Conservation (phyloP, 306 rosid genomes). For the Cicer judaicum region DNA sequence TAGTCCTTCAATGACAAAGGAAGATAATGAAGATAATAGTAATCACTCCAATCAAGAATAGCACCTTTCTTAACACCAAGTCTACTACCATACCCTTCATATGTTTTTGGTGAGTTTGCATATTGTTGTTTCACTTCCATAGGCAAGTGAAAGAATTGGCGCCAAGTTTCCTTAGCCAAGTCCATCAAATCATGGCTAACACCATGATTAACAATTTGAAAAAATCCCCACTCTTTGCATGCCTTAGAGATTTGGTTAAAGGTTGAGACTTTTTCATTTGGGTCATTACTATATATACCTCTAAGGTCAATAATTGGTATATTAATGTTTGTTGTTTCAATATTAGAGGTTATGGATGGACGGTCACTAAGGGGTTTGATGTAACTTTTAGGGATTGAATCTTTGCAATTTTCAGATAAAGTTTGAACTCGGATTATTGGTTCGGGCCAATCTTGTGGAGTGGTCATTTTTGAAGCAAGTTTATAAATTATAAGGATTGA, state of each 20-base stretch:
- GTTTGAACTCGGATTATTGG: slow-evolving; percentile 84
- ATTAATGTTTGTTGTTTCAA: slow-evolving; percentile 26
- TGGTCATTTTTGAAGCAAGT: slow-evolving; percentile 15
- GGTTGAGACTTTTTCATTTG: background rate
- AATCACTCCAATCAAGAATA: slow-evolving; percentile 91
- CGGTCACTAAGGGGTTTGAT: slow-evolving; percentile 66
- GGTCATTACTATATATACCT: slow-evolving; percentile 36
- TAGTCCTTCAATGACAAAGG: slow-evolving; percentile 64
- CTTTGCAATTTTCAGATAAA: slow-evolving; percentile 58
- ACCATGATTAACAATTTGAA: slow-evolving; percentile 78
- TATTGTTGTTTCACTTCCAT: slow-evolving; percentile 64
- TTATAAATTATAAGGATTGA: background rate
- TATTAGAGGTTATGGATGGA: slow-evolving; percentile 32
- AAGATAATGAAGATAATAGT: slow-evolving; percentile 77
- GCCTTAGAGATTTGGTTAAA: slow-evolving; percentile 59
- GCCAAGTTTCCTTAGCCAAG: slow-evolving; percentile 59
- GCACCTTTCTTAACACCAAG: slow-evolving; percentile 80
- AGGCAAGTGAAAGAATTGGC: slow-evolving; percentile 70
- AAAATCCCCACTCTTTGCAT: slow-evolving; percentile 77
- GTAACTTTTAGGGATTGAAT: slow-evolving; percentile 67
- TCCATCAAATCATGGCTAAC: slow-evolving; percentile 62
- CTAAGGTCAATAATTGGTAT: slow-evolving; percentile 74
- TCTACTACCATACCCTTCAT: slow-evolving; percentile 90
- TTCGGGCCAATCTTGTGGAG: slow-evolving; percentile 80
- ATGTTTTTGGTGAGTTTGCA: slow-evolving; percentile 78